Conservation (phyloP, 2,329 filamentous ascomycete species). For the Aspergillus sp. region DNA sequence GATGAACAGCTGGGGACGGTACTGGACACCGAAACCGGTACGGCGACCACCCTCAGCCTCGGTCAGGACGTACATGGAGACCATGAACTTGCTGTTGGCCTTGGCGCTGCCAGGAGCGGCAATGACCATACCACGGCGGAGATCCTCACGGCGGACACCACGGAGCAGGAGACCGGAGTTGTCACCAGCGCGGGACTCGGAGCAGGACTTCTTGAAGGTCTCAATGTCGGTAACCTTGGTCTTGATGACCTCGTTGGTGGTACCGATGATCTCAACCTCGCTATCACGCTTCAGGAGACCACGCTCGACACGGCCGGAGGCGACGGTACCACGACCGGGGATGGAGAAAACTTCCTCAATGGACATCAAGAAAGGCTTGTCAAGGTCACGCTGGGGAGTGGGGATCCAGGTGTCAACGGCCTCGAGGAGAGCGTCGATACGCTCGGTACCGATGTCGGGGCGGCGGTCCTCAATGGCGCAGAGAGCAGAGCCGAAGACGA, state of each 20-base stretch:
- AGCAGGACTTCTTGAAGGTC: slow-evolving; percentile 99
- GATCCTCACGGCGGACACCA: slow-evolving; percentile 93
- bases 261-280: slow-evolving; percentile 93
- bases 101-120: slow-evolving; percentile 79
- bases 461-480: slow-evolving; percentile 86
- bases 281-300: slow-evolving; percentile 89
- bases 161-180: slow-evolving; percentile 97
- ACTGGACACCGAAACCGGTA: slow-evolving; percentile 93
- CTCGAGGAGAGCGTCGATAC: slow-evolving; percentile 88
- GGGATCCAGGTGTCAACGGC: slow-evolving; percentile 97
- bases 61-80: slow-evolving; percentile 93
- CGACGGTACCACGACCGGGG: slow-evolving; percentile 91
- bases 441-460: slow-evolving; percentile 80
- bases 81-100: slow-evolving; percentile 86
- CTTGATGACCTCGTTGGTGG: slow-evolving; percentile 79
- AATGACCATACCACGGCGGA: slow-evolving; percentile 92
- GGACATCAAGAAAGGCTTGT: slow-evolving; percentile 99
- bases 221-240: slow-evolving; percentile 99
- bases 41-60: slow-evolving; percentile 98
- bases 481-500: slow-evolving; percentile 94
- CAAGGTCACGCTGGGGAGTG: slow-evolving; percentile 86
- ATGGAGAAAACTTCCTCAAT: slow-evolving; percentile 93
- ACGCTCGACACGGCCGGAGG: slow-evolving; percentile 95
- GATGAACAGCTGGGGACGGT: slow-evolving; percentile 94
- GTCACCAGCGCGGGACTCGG: slow-evolving; percentile 92